phyloP scores from a whole-genome alignment of 495 filamentous ascomycete species.

The Penicillium dipodomyicola region DNA sequence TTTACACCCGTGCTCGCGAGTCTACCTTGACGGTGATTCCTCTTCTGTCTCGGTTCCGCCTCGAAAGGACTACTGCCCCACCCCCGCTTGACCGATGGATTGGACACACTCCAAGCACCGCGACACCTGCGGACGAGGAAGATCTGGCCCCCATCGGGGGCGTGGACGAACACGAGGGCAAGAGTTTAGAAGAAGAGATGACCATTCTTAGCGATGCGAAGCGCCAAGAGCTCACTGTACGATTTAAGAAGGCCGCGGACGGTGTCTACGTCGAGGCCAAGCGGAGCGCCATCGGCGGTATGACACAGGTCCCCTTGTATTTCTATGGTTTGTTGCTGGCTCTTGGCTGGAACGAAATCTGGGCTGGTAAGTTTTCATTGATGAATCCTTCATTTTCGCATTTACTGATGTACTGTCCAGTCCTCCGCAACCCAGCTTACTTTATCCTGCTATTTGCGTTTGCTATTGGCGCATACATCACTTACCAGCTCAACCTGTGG shows the following conservation, averaged over 20 bases:
- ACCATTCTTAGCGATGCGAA: constrained; percentile 87
- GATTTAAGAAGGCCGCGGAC: constrained; percentile 97
- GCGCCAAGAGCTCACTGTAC: constrained; percentile 80
- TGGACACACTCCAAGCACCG: constrained; percentile 71
- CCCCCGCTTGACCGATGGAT: constrained; percentile 82
- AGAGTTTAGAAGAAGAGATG: constrained; percentile 92
- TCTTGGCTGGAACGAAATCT: constrained; percentile 95
- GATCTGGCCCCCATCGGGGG: constrained; percentile 82
- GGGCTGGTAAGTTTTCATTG: constrained; percentile 65
- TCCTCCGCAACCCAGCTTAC: constrained; percentile 87
- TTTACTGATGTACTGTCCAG: constrained; percentile 44
- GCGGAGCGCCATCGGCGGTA: constrained; percentile 89
- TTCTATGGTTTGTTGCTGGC: constrained; percentile 88
- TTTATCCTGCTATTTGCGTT: constrained; percentile 82
- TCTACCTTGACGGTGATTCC: constrained; percentile 88
- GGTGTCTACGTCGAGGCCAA: constrained; percentile 97
- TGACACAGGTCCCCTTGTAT: constrained; percentile 90
- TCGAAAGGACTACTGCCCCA: constrained; percentile 64
- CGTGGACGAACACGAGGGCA: constrained; percentile 88
- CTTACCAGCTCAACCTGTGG: constrained; percentile 90
- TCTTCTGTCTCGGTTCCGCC: constrained; percentile 77
- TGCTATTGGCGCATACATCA: constrained; percentile 75
- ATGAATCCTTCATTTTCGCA: constrained; percentile 2
- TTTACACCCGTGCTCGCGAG: constrained; percentile 87
- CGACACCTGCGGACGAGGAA: constrained; percentile 81